phyloP scores from a whole-genome alignment of 495 filamentous ascomycete genomes.

The Neurospora sp. region DNA sequence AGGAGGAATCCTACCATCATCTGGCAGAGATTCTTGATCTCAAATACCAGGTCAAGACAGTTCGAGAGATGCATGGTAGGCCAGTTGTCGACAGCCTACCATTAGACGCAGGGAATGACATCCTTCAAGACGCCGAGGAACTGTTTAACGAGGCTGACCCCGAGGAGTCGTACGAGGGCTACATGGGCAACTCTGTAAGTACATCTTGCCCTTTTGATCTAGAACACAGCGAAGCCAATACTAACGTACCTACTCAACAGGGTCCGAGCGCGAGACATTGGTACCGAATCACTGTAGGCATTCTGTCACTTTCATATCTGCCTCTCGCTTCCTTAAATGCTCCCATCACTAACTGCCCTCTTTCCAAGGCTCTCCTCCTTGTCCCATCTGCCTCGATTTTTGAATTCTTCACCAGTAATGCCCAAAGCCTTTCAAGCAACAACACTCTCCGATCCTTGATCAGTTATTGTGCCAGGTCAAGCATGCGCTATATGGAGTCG shows the following conservation, averaged over 20 bases:
- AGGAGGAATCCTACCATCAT: background rate
- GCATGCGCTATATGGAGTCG: background rate
- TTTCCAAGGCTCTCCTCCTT: background rate
- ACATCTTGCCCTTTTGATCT: background rate
- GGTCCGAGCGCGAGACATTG: background rate
- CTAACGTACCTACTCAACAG: background rate
- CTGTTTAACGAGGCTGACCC: background rate
- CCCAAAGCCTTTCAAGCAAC: background rate
- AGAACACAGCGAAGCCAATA: background rate
- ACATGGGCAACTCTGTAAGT: background rate
- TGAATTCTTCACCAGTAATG: background rate
- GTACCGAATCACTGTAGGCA: background rate
- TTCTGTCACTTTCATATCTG: background rate
- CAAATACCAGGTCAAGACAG: background rate
- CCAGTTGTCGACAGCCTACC: background rate
- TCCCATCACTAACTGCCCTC: background rate
- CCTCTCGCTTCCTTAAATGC: background rate
- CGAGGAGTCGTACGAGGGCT: background rate
- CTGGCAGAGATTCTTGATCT: background rate
- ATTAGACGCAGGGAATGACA: background rate
- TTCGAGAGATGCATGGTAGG: background rate
- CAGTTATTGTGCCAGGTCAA: background rate
- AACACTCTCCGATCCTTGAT: background rate
- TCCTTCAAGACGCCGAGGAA: background rate
- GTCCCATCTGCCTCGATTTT: background rate